Conservation (phyloP, 495 filamentous ascomycete genomes). For the Penicillium coffeae region DNA sequence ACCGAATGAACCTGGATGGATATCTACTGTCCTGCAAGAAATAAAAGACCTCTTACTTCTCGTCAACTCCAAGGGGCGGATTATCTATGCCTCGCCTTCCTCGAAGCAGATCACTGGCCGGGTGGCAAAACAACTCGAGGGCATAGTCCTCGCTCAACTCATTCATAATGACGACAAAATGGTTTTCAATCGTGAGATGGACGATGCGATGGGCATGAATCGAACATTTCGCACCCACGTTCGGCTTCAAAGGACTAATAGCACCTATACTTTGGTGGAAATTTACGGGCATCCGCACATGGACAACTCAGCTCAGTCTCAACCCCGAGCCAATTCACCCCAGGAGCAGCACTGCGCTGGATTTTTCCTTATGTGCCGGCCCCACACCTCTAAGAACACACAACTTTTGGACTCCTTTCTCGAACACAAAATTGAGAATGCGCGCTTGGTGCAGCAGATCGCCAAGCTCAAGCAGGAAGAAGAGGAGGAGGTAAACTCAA, state of each 20-base stretch:
- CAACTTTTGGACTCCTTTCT: slow-evolving; percentile 86
- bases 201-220: slow-evolving; percentile 82
- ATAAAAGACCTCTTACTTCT: slow-evolving; percentile 87
- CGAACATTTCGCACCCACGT: slow-evolving; percentile 84
- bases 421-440: slow-evolving; percentile 97
- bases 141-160: slow-evolving; percentile 69
- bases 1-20: slow-evolving; percentile 85
- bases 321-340: slow-evolving; percentile 45
- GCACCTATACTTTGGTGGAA: slow-evolving; percentile 75
- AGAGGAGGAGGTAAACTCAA: slow-evolving; percentile 62
- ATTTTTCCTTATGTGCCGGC: slow-evolving; percentile 90
- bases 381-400: slow-evolving; percentile 85
- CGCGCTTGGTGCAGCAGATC: slow-evolving; percentile 78
- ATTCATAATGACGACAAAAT: slow-evolving; percentile 86
- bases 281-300: slow-evolving; percentile 90
- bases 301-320: slow-evolving; percentile 55
- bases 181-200: slow-evolving; percentile 83
- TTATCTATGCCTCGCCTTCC: slow-evolving; percentile 82
- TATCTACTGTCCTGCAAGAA: slow-evolving; percentile 82
- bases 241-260: slow-evolving; percentile 74
- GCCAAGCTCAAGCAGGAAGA: slow-evolving; percentile 83
- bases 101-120: slow-evolving; percentile 75
- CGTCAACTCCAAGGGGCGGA: slow-evolving; percentile 75
- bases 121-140: slow-evolving; percentile 62
- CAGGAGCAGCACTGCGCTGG: slow-evolving; percentile 76